Base-by-base conservation (phyloP, 345 rosid species). In the Gossypium longicalyx region DNA sequence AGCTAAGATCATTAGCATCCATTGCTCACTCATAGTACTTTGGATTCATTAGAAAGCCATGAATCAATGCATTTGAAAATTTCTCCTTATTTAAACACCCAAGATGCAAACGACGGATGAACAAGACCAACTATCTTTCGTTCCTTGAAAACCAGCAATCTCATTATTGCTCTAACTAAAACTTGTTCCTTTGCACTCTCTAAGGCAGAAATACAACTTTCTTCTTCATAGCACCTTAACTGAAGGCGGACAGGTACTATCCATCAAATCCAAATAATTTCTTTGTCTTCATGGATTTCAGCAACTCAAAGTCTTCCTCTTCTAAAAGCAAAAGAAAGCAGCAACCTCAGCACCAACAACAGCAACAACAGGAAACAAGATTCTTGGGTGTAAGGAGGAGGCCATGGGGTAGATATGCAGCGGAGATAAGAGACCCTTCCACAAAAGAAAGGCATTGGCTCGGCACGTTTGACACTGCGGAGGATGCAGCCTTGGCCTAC, bases 251-350 rank as follows among this genome's bases (percentile, higher is more conserved):
- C 41, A 34, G 41, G 7, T 34, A 34, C 7, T 5, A 34, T 34
- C 41, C 7, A 34, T 60, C 65, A 27, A 27, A 16, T 60, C 65
- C 25, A 47, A 9, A 47, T 13, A 49, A 20, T 62, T 16, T 61
- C 12, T 59, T 9, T 23, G 5, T 53, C 12, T 9, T 65, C 45
- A 83, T 87, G 86, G 84, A 85, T 74, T 78, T 77, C 25, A 79
- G 20, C 65, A 74, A 56, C 77, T 38, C 74, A 17, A 78, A 70
- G 61, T 49, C 87, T 47, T 83, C 93, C 15, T 82, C 90, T 12
- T 83, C 97, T 19, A 88, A 87, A 78, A 22, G 87, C 76, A 89
- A 86, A 82, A 85, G 82, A 80, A 89, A 90, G 74, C 88, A 80
- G 12, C 84, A 78, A 6, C 72, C 65, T 23, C 74, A 68, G 57